Evolutionary conservation across 2,329 filamentous ascomycete genomes (phyloP), one percentile per base, ranked within the genome.

Genomic region (Cercospora zeina): DNA sequence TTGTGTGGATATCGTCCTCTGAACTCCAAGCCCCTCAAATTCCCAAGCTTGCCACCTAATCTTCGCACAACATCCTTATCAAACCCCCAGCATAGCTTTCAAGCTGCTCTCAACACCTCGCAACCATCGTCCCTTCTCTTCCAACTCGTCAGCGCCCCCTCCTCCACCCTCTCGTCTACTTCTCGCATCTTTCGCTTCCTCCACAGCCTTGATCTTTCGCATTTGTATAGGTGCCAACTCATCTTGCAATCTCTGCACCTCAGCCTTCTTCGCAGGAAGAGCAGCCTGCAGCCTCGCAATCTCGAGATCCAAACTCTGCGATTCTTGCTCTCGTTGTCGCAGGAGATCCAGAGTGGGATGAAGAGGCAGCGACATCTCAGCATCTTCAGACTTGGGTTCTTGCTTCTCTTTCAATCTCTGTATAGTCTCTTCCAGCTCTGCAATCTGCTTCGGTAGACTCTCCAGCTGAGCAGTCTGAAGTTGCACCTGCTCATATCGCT

Each of bases 81-180:
- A 74, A 2, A 86, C 78, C 66, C 87, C 85, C 68, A 91, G 72
- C 76, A 89, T 85, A 62, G 83, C 81, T 71, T 78, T 85, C 73
- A 92, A 74, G 13, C 77, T 82, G 8, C 79, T 77, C 71, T 91
- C 89, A n/a, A 85, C 86, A 16, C 87, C 87, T 67, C 85, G 83
- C 77, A 87, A 86, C 90, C 90, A 93, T 67, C 89, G 80, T 5
- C 88, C 90, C 68, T 86, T 83, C 75, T 90, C 87, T 73, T 93
- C 90, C 33, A 92, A 74, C 70, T 93, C 89, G 69, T 91, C 89
- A 45, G 86, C 84, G 14, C 85, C 85, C 42, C 87, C 84, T 2
- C 42, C 56, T 5, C 87, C 88, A 4, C 82, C 74, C 70, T 91
- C 88, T 73, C 87, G 88, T 69, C 88, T 82, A 70, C 85, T 80